These are phyloP conservation scores for Aplosporella prunicola DNA, from an alignment of 2,329 filamentous ascomycete genomes.

Conservation along the genomic window DNA sequence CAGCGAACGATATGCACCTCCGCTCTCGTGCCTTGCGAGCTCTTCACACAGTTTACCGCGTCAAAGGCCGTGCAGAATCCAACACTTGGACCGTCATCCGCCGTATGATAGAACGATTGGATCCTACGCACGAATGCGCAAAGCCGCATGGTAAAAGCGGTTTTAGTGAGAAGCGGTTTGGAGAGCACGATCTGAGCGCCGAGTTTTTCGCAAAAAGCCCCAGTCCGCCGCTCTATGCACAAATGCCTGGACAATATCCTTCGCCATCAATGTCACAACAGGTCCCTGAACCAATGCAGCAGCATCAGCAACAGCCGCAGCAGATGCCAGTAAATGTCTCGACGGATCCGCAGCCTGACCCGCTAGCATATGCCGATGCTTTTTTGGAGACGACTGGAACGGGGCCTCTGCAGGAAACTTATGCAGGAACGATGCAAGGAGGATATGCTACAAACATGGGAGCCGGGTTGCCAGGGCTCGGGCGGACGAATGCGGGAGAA, in stretches of 20 bases:
- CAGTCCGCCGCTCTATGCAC: slow-evolving; percentile 12
- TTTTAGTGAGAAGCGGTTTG: slow-evolving; percentile 4
- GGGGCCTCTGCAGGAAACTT: no score
- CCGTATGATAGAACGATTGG: slow-evolving; percentile 28
- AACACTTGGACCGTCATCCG: slow-evolving; percentile 28
- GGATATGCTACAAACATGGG: no score
- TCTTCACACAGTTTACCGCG: slow-evolving; percentile 23
- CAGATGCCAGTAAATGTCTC: no score
- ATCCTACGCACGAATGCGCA: slow-evolving; percentile 18
- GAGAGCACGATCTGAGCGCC: slow-evolving; percentile 6
- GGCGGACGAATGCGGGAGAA: no score
- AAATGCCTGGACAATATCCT: slow-evolving; percentile 18
- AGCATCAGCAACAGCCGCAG: no score
- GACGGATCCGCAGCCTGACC: no score
- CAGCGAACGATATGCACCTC: slow-evolving; percentile 17
- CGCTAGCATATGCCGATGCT: no score
- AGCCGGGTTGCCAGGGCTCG: no score
- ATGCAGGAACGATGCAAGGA: no score
- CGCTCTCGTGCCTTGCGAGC: slow-evolving; percentile 21
- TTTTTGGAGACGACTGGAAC: no score
- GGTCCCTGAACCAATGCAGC: slow-evolving; percentile 7
- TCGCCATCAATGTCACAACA: slow-evolving; percentile 19
- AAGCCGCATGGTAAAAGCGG: slow-evolving; percentile 1
- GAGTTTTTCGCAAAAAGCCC: slow-evolving; percentile 7
- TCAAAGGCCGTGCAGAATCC: slow-evolving; percentile 23